Base-by-base conservation (phyloP, 2,329 filamentous ascomycete genomes). In the Verticillium nubilum region DNA sequence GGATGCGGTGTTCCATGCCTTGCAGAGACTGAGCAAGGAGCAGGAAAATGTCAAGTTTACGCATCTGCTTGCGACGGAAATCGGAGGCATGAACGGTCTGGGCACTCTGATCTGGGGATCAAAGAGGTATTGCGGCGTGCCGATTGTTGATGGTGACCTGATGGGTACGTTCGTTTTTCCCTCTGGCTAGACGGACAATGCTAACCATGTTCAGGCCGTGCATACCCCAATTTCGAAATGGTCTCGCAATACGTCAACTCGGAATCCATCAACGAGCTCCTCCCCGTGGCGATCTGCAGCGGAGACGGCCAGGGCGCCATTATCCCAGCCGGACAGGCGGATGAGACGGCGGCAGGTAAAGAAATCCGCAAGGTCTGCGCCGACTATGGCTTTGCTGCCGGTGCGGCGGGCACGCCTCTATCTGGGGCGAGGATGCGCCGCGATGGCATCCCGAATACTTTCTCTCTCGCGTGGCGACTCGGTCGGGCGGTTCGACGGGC, bases 41-140 rank as follows among this genome's bases (percentile, higher is more conserved):
- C 25, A 52, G 13, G 25, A 19, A 3, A 28, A 53, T 12, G 61
- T 63, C 37, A 35, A 31, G 42, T 26, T 28, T 5, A 57, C 56
- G n/a, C 56, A 57, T 31, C 59, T 64, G 59, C 61, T 68, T 10
- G 60, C 63, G 5, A 62, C 67, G 2, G 68, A 71, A 60, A 85
- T 85, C 50, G 82, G 82, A 1, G 82, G 82, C 1, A 76, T 76
- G 3, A 85, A 85, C 61, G 81, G 81, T 0, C 68, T 83, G 7
- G 73, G 67, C 66, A 75, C 61, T 28, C 74, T 67, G 69, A 74
- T 65, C 68, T 75, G 58, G 69, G 76, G 58, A 62, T 75, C 61
- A 68, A 77, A 68, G 3, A 61, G 63, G 12, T 68, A 67, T 37
- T 76, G 78, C 37, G 69, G 73, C 52, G 62, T 69, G 2, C 71